Conservation (phyloP, 2,329 filamentous ascomycete genomes). For the Bertia moriformis region DNA sequence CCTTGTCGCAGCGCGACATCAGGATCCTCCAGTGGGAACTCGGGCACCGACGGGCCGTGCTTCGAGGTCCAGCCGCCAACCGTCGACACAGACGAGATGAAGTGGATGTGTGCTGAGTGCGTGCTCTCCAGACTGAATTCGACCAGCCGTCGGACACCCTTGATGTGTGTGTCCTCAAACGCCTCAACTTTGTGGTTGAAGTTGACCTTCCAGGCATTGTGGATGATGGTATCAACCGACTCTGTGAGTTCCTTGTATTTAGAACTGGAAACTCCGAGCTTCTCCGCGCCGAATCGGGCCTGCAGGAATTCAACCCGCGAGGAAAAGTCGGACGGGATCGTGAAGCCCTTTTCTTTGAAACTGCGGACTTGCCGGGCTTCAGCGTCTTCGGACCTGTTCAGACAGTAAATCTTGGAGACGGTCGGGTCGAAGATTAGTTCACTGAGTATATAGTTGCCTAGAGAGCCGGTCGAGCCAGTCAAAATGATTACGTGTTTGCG, state of each 20-base stretch:
- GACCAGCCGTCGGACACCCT: conserved; percentile 6
- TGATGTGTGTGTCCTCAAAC: conserved; percentile 7
- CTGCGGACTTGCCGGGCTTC: conserved; percentile 2
- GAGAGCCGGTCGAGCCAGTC: conserved; percentile 17
- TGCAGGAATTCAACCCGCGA: neutral
- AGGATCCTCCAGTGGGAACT: conserved; percentile 2
- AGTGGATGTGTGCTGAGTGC: conserved; percentile 4
- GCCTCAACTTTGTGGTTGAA: conserved; percentile 8
- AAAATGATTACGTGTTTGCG: conserved; percentile 12
- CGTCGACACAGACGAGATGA: conserved; percentile 8
- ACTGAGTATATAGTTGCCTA: conserved; percentile 16
- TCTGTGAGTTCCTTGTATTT: conserved; percentile 4
- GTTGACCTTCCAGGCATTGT: conserved; percentile 11
- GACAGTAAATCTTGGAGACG: conserved; percentile 12
- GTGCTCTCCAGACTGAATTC: conserved; percentile 4
- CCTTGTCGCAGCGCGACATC: conserved; percentile 5
- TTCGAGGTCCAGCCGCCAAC: conserved; percentile 4
- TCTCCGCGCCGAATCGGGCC: neutral
- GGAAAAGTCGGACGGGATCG: neutral
- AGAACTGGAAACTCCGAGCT: neutral
- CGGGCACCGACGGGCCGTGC: conserved; percentile 2
- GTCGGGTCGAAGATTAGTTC: conserved; percentile 9
- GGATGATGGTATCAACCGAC: conserved; percentile 5
- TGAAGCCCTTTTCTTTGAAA: conserved; percentile 2
- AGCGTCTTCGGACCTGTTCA: conserved; percentile 6